These are phyloP conservation scores for Calonectria pteridis DNA, from an alignment of 2,329 filamentous ascomycete species.

Conservation along the genomic window DNA sequence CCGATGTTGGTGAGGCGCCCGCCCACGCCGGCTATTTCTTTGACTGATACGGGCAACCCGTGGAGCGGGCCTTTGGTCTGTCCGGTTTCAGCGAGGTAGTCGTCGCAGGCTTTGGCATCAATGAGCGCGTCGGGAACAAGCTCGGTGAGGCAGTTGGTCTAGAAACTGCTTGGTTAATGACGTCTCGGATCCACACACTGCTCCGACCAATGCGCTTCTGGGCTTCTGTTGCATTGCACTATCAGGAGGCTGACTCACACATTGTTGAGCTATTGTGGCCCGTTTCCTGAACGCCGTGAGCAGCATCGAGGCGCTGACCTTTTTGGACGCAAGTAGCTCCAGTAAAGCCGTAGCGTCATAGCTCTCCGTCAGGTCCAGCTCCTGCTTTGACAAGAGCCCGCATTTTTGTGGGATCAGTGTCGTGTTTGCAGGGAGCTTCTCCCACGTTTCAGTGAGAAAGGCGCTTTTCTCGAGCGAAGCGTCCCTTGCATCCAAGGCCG, in stretches of 20 bases:
- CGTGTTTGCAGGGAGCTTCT: not conserved
- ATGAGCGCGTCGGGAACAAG: not conserved
- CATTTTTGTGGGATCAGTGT: not conserved
- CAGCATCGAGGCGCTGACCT: not conserved
- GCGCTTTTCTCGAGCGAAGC: not conserved
- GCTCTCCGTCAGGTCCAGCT: not conserved
- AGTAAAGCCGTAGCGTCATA: not conserved
- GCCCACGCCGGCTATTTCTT: not conserved
- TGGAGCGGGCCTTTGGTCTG: not conserved
- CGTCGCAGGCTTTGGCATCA: not conserved
- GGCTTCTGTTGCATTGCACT: not conserved
- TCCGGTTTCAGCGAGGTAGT: not conserved
- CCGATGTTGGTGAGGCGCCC: not conserved
- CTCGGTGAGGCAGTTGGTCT: not conserved
- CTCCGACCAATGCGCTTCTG: not conserved
- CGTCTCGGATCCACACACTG: not conserved
- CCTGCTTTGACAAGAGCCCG: not conserved
- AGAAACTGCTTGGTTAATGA: not conserved
- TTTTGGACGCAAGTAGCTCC: not conserved
- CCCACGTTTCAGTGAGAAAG: not conserved
- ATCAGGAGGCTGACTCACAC: not conserved
- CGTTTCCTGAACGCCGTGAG: not conserved
- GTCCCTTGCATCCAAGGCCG: not conserved
- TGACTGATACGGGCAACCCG: not conserved
- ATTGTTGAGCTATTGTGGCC: not conserved